Evolutionary conservation across 2,329 filamentous ascomycete species (phyloP).

Genomic region (Chalaropsis thielavioides): DNA sequence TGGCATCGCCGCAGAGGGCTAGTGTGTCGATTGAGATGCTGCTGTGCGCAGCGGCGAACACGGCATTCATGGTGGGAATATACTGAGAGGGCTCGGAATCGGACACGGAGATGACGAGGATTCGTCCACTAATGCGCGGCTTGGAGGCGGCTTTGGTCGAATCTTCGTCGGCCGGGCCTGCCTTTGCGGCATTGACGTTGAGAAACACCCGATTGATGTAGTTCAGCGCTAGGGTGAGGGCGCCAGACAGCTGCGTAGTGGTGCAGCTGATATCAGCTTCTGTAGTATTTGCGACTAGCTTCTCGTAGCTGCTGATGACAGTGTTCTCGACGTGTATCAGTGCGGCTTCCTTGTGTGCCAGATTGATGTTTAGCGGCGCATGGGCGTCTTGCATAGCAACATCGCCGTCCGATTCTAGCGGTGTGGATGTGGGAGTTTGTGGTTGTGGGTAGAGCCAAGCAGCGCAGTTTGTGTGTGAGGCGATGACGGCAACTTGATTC

Average conservation of each 20-base stretch:
- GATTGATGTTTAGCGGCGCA: slow-evolving; percentile 27
- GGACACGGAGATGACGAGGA: slow-evolving; percentile 80
- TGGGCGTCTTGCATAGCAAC: slow-evolving; percentile 41
- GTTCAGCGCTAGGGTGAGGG: slow-evolving; percentile 73
- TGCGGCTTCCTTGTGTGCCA: slow-evolving; percentile 82
- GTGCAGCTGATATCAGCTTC: slow-evolving; percentile 51
- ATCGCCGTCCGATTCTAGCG: slow-evolving; percentile 33
- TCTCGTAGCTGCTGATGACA: slow-evolving; percentile 57
- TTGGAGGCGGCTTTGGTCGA: slow-evolving; percentile 41
- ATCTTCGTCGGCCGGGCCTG: slow-evolving; percentile 27
- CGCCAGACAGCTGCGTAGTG: slow-evolving; percentile 80
- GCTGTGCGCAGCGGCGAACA: slow-evolving; percentile 84
- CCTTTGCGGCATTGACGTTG: slow-evolving; percentile 35
- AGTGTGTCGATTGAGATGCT: slow-evolving; percentile 86
- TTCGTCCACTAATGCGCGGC: slow-evolving; percentile 39
- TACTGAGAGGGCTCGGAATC: slow-evolving; percentile 78
- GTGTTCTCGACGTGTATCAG: slow-evolving; percentile 77
- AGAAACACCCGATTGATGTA: slow-evolving; percentile 77
- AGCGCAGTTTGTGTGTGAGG: slow-evolving; percentile 73
- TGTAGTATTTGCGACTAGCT: slow-evolving; percentile 57
- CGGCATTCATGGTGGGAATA: slow-evolving; percentile 96
- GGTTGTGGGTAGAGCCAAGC: slow-evolving; percentile 71
- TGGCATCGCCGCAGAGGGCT: slow-evolving; percentile 69
- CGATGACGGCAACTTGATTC: slow-evolving; percentile 84
- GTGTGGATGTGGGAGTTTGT: slow-evolving; percentile 22